These are phyloP conservation scores for Sugiyamaella valdiviana DNA, from an alignment of 805 yeast species.

Conservation along the genomic window DNA sequence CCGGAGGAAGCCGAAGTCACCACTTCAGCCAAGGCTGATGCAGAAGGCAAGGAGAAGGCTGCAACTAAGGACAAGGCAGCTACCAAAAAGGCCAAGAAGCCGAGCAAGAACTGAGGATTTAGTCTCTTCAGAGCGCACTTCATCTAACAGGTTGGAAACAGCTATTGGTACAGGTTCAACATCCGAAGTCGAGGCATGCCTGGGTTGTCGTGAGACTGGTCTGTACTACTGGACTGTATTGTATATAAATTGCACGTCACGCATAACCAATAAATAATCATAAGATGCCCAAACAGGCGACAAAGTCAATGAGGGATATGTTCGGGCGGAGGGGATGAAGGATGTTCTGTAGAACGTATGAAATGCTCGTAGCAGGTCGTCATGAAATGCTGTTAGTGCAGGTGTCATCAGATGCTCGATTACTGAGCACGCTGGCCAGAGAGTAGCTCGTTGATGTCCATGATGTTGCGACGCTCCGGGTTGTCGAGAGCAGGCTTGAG, in stretches of 20 bases:
- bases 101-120: background rate
- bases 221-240: background rate
- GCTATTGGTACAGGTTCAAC: too few relatives aligned
- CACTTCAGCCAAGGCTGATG: background rate
- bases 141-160: too few relatives aligned
- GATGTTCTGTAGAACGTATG: too few relatives aligned
- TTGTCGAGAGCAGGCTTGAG: background rate
- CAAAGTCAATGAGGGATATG: constrained; percentile 2
- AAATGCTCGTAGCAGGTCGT: too few relatives aligned
- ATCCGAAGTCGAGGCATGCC: too few relatives aligned
- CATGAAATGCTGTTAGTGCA: too few relatives aligned
- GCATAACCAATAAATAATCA: constrained; percentile 3
- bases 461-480: constrained; percentile 6
- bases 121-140: too few relatives aligned
- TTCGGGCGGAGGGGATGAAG: background rate
- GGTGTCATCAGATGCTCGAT: too few relatives aligned
- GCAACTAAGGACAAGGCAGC: background rate
- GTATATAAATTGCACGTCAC: background rate
- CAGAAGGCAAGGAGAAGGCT: background rate
- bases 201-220: too few relatives aligned
- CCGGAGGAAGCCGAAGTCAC: constrained; percentile 8
- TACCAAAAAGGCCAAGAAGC: background rate
- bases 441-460: constrained; percentile 19
- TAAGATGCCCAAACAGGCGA: background rate
- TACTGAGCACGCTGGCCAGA: too few relatives aligned